A percentile compares a stretch with the other conserved stretches of the same genome.
Conservation (phyloP, 148 eudicot genomes). For the Dysphania ambrosioides region DNA sequence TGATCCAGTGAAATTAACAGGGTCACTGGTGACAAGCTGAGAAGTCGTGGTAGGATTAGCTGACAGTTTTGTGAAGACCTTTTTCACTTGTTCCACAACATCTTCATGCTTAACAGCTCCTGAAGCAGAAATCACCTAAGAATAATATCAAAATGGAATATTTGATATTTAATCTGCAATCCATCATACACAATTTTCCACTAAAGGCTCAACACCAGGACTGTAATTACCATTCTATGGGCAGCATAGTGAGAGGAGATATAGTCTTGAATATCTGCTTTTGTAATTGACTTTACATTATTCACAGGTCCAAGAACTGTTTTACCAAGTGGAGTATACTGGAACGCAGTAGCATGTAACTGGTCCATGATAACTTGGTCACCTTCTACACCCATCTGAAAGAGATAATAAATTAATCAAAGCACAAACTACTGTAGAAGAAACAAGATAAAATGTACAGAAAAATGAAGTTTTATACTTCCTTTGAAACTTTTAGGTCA, state of each 20-base stretch:
- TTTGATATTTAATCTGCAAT: not conserved
- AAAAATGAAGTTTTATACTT: not conserved
- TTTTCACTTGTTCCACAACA: conserved; percentile 58
- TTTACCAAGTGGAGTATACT: conserved; percentile 60
- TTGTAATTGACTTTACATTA: conserved; percentile 41
- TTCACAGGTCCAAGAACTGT: conserved; percentile 44
- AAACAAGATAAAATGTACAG: not conserved
- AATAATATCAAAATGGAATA: not conserved
- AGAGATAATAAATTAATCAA: not conserved
- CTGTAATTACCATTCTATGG: conserved; percentile 53
- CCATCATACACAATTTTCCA: not conserved
- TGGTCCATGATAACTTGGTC: conserved; percentile 62
- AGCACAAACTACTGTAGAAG: not conserved
- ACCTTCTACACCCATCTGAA: conserved; percentile 35
- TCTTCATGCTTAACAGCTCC: conserved; percentile 71
- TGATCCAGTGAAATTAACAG: conserved; percentile 60
- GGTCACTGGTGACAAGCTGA: conserved; percentile 55
- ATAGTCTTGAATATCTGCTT: conserved; percentile 45
- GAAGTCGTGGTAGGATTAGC: conserved; percentile 51
- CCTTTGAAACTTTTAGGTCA: not conserved
- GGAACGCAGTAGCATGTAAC: conserved; percentile 70
- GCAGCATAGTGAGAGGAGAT: conserved; percentile 53
- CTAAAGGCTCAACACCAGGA: not conserved
- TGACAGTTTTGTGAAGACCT: conserved; percentile 52
- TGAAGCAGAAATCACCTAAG: conserved; percentile 59